Evolutionary conservation across 2,329 filamentous ascomycete genomes (phyloP).

Genomic region (Aspergillus quadricinctus): DNA sequence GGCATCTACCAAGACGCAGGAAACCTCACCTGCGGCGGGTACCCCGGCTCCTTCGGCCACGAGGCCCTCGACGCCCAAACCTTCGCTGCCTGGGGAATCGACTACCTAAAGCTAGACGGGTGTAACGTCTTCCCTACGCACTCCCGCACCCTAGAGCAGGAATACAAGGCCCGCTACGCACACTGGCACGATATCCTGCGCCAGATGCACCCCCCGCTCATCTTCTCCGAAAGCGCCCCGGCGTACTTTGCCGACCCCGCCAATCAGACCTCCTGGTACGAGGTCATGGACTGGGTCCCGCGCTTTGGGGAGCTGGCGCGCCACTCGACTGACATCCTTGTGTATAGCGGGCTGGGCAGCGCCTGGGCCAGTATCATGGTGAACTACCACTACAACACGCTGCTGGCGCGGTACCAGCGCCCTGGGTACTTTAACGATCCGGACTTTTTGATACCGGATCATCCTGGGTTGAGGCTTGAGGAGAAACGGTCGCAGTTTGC

Average conservation of each 20-base stretch:
- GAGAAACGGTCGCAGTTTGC: constrained; percentile 49
- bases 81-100: constrained; percentile 35
- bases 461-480: constrained; percentile 39
- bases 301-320: constrained; percentile 42
- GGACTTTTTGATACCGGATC: constrained; percentile 49
- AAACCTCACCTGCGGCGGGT: constrained; percentile 42
- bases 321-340: constrained; percentile 43
- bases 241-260: constrained; percentile 39
- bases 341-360: constrained; percentile 37
- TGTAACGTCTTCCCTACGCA: constrained; percentile 33
- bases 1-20: constrained; percentile 47
- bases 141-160: constrained; percentile 16
- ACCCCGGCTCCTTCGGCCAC: constrained; percentile 39
- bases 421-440: constrained; percentile 46
- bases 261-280: constrained; percentile 44
- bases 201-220: constrained; percentile 33
- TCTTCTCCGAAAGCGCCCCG: constrained; percentile 46
- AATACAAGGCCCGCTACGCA: constrained; percentile 32
- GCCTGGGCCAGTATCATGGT: constrained; percentile 48
- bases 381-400: constrained; percentile 45
- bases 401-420: constrained; percentile 44
- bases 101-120: constrained; percentile 50
- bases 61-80: constrained; percentile 42
- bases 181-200: constrained; percentile 43
- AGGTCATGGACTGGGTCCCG: constrained; percentile 44